These are phyloP conservation scores for Leishmania aethiopica DNA, from an alignment of 208 protist genomes.

Conservation along the genomic window DNA sequence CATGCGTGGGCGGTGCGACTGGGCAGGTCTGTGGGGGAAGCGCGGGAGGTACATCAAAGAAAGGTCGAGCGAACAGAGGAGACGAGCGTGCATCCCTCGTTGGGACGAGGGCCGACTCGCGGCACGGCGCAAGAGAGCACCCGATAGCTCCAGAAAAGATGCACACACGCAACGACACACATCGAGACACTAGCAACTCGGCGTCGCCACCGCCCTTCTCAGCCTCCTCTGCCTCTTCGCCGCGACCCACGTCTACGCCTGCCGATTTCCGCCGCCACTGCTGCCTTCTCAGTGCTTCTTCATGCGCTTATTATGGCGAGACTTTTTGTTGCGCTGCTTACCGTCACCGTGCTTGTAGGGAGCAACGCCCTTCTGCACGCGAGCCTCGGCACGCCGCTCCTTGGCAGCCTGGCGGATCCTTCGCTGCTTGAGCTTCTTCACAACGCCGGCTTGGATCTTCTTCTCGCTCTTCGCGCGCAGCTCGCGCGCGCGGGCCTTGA, in stretches of 20 bases:
- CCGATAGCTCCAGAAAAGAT: no score
- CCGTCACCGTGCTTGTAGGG: conserved; percentile 61
- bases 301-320: conserved; percentile 61
- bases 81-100: background rate
- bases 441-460: conserved; percentile 73
- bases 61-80: background rate
- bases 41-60: background rate
- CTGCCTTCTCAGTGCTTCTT: conserved; percentile 56
- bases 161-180: background rate
- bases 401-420: conserved; percentile 75
- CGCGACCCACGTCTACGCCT: background rate
- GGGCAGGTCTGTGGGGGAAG: background rate
- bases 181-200: background rate
- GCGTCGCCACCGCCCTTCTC: background rate
- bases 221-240: background rate
- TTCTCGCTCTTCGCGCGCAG: conserved; percentile 76
- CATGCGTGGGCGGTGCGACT: background rate
- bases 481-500: conserved; percentile 56
- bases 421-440: conserved; percentile 90
- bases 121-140: background rate
- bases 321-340: conserved; percentile 75
- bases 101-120: background rate
- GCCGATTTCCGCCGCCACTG: background rate
- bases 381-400: conserved; percentile 65
- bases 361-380: conserved; percentile 58